Evolutionary conservation across 768 basidiomycete genomes (phyloP), one percentile per base, ranked within the genome.

Genomic region (Stropharia rugosoannulata): DNA sequence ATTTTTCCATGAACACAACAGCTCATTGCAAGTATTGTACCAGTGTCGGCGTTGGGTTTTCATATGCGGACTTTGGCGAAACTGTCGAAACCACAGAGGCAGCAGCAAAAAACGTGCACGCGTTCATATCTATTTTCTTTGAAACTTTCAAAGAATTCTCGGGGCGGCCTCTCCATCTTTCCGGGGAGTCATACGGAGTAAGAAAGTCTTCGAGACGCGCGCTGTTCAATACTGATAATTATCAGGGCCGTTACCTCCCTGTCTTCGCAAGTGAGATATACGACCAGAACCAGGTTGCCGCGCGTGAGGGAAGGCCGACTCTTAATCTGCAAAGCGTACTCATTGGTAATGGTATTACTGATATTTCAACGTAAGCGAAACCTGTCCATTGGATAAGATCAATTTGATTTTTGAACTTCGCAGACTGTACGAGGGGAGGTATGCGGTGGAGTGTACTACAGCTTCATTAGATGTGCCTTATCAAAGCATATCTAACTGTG

Each of bases 111-210:
- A 87, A 93, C 62, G 74, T 92, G 39, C 78, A 87, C 47, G 85
- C 89, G 0, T 93, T 93, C 69, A 74, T 92, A 52, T 74, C 81
- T 1, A 87, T 93, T 54, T 92, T 92, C 71, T 89, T 91, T 61
- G 86, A 91, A 60, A 85, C 85, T 0, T 94, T 93, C 73, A 74
- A 77, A 13, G 80, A 89, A 60, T 91, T 89, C 68, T 66, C 81
- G 46, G 88, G 87, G 3, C 71, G 90, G 18, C 73, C 81, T 0
- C 76, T 93, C 42, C 89, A 91, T 59, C 75, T 93, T 50, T 78
- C 90, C 0, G 91, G 90, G 25, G 90, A 93, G 72, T 90, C 87
- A 1, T 92, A 91, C 61, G 89, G 82, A 0, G 90, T 88, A 10
- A 32, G 29, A 32, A 7, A 7, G 29, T 32, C 6, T 7, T 32